Conservation (phyloP, 345 rosid species). For the Eucalyptus polybractea region DNA sequence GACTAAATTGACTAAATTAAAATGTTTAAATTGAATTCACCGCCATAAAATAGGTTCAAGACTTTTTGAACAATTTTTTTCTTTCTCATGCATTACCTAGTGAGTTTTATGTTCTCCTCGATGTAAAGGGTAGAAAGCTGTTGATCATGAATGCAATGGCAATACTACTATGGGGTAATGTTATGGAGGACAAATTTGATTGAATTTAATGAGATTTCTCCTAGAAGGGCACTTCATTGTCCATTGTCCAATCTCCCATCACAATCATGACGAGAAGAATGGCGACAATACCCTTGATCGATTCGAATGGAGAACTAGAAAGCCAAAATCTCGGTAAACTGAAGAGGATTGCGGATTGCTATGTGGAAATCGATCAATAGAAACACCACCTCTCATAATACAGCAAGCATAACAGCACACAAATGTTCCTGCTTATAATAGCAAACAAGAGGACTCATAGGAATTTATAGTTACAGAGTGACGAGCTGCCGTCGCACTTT, state of each 20-base stretch:
- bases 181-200: background rate
- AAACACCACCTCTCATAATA: background rate
- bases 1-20: background rate
- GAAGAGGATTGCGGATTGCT: background rate
- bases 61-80: background rate
- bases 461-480: background rate
- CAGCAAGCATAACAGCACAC: background rate
- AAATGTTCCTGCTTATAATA: background rate
- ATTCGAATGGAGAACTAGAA: background rate
- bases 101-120: background rate
- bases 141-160: background rate
- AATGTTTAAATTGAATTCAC: background rate
- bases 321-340: background rate
- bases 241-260: background rate
- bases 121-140: background rate
- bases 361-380: background rate
- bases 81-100: background rate
- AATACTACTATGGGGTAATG: background rate
- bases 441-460: background rate
- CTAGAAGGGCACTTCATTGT: background rate
- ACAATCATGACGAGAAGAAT: background rate
- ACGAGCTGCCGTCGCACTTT: background rate
- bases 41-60: background rate
- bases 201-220: background rate
- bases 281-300: background rate